These are phyloP conservation scores for Styphnolobium japonicum DNA, from an alignment of 306 rosid genomes.

Conservation along the genomic window DNA sequence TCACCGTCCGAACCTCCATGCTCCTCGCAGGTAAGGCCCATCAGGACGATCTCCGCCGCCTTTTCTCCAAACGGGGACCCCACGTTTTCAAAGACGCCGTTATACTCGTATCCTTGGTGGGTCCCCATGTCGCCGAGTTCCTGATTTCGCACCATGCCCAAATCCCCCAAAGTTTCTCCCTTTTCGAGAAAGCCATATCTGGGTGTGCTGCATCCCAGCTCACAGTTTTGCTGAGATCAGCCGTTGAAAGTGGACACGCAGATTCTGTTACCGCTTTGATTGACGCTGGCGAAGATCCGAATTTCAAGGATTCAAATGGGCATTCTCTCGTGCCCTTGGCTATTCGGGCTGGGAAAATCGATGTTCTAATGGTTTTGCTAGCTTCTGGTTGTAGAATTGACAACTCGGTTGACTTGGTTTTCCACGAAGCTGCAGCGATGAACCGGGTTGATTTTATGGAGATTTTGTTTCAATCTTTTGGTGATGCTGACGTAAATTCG, in stretches of 20 bases:
- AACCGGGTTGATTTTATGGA: constrained; percentile 49
- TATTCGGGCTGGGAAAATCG: constrained; percentile 39
- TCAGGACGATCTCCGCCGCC: constrained; percentile 61
- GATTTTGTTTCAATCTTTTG: not conserved
- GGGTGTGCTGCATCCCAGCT: constrained; percentile 50
- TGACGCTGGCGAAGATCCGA: constrained; percentile 60
- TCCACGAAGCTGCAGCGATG: constrained; percentile 45
- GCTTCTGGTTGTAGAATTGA: constrained; percentile 36
- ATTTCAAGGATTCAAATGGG: constrained; percentile 30
- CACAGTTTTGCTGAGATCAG: constrained; percentile 43
- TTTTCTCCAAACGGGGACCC: constrained; percentile 62
- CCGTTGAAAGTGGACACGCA: constrained; percentile 39
- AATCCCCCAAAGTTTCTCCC: constrained; percentile 12
- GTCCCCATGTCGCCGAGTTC: constrained; percentile 55
- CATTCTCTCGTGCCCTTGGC: constrained; percentile 48
- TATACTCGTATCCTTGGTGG: constrained; percentile 56
- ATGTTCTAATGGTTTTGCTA: constrained; percentile 39
- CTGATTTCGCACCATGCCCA: constrained; percentile 40
- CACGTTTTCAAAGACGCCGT: constrained; percentile 84
- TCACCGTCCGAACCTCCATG: constrained; percentile 68
- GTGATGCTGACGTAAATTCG: constrained; percentile 26
- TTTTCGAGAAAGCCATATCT: constrained; percentile 47
- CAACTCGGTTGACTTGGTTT: constrained; percentile 24
- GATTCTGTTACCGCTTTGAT: constrained; percentile 45
- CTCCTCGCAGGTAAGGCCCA: constrained; percentile 78